Evolutionary conservation across 371 early-diverging fungal genomes (phyloP), one percentile per base, ranked within the genome.

Genomic region (Mucor mucedo): DNA sequence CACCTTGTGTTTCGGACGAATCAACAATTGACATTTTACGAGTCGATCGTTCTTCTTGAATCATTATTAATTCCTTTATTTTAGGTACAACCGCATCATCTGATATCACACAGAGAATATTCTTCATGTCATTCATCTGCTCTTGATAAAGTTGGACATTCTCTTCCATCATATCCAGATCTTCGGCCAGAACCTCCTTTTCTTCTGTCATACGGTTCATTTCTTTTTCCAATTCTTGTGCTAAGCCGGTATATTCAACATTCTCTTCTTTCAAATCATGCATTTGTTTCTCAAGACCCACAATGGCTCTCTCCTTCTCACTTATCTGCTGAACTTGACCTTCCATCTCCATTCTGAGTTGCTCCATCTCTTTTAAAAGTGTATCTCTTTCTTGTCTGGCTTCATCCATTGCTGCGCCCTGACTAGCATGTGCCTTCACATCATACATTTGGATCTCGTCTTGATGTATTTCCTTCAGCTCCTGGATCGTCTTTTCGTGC

Each of bases 211-310:
- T 52, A 14, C 70, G 47, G 39, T 55, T 47, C 1, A 77, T 71
- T 61, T 77, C 74, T 32, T 62, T 64, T 59, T 77, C 77, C 29
- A 77, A 42, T 7, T 73, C 77, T 54, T 65, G 66, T 13, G 74
- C 62, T 3, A 77, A 53, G 28, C 54, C 56, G 4, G 63, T 58
- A 39, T 74, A 77, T 60, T 77, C 77, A 29, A 50, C 10, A 41
- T 77, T 77, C n/a, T 77, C 77, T 11, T 77, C 75, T n/a, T 58
- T 52, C 10, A 67, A 39, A 42, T 21, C 21, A 21, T 21, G 21
- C 21, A 21, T 21, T 21, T 21, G 21, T 21, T 21, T 21, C 21
- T 21, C 21, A 0, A 21, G 21, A 21, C 21, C 21, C 21, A 21
- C 21, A 21, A 21, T 21, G 21, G 21, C 21, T 21, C 21, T 41